Base-by-base conservation (phyloP, 352 stramenopile genomes). In the Phytophthora litchii region DNA sequence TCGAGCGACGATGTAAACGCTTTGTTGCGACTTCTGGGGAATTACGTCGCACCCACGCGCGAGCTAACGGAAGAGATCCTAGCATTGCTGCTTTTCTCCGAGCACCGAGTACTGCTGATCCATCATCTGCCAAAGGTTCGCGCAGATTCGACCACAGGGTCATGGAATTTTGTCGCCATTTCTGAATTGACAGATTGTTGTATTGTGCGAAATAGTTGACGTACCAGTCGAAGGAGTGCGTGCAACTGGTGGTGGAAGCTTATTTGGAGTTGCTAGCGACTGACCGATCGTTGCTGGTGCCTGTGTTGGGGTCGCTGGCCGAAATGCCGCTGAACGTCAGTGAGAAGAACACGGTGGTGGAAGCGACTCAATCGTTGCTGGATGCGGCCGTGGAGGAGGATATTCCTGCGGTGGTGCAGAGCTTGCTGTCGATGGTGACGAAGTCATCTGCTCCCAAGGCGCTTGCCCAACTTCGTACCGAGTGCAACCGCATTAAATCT, bases 171-270 rank as follows among this genome's bases (percentile, higher is more conserved):
- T 49, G 29, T 55, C 20, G 25, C 20, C 8, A 49, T 35, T 35
- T 21, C 4, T 37, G 12, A 40, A 13, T 51, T 67, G 19, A 40
- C 21, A 5, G 16, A 5, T 41, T 34, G 37, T 32, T n/a, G 12
- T 31, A 7, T 50, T n/a, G n/a, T n/a, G n/a, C n/a, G n/a, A 27
- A 27, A 14, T 46, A 92, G 86, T 74, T 94, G 32, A 92, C 82
- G 16, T 92, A 89, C 55, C 83, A 93, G 53, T 93, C 86, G 1
- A 78, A 79, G 29, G 75, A 91, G 46, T 95, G 86, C 57, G 80
- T 93, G 5, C 55, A 80, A n/a, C 50, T 95, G 7, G 86, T 95
- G 3, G 55, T 93, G 7, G 55, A 89, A 42, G 70, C 82, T 8
- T 93, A 92, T 59, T 49, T 90, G 21, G 86, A 93, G 54, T 67